These are phyloP conservation scores for Sporisorium scitamineum DNA, from an alignment of 1,284 basidiomycete genomes.

Conservation along the genomic window DNA sequence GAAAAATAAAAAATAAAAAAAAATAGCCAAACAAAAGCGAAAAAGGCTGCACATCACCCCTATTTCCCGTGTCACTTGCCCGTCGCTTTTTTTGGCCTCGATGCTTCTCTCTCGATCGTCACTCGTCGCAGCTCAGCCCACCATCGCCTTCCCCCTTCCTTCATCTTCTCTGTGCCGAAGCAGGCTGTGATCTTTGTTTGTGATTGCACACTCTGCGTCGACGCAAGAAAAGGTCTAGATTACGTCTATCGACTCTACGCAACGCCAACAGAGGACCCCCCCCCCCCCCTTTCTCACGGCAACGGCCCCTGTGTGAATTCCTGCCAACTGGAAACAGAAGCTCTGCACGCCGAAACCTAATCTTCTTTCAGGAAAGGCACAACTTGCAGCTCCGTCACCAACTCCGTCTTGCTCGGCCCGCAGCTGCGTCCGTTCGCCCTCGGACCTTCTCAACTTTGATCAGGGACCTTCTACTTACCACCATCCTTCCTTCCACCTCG, in stretches of 20 bases:
- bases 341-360: background rate
- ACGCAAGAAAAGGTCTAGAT: background rate
- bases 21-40: no score
- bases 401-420: slow-evolving; percentile 14
- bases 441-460: slow-evolving; percentile 9
- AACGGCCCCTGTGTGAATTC: background rate
- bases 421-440: slow-evolving; percentile 10
- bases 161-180: background rate
- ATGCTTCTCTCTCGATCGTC: background rate
- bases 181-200: background rate
- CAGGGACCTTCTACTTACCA: slow-evolving; percentile 5
- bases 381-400: slow-evolving; percentile 10
- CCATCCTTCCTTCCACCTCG: slow-evolving; percentile 3
- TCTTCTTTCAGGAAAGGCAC: background rate
- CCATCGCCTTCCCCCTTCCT: background rate
- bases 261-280: background rate
- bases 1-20: background rate
- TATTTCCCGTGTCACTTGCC: slow-evolving; percentile 14
- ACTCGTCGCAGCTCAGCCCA: background rate
- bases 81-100: background rate
- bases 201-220: background rate
- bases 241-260: background rate
- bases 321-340: background rate
- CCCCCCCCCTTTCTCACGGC: background rate
- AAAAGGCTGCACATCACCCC: slow-evolving; percentile 27